These are phyloP conservation scores for Claviceps maximensis DNA, from an alignment of 2,329 filamentous ascomycete genomes.

Conservation along the genomic window DNA sequence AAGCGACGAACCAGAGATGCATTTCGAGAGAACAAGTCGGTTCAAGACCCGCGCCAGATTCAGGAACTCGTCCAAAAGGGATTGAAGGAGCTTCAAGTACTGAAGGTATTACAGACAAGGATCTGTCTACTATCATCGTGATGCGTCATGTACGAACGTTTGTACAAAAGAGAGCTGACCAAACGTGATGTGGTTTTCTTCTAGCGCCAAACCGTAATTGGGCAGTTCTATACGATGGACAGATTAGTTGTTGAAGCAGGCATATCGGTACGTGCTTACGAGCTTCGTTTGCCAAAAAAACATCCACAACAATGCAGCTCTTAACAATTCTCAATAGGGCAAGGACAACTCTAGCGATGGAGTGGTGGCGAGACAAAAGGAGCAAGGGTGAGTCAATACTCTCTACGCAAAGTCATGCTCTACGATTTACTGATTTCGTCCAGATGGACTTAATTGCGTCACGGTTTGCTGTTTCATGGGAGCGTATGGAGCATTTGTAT, in stretches of 20 bases:
- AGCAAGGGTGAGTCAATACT: conserved; percentile 50
- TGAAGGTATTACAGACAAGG: conserved; percentile 57
- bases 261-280: conserved; percentile 43
- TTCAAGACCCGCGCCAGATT: conserved; percentile 60
- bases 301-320: neutral
- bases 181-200: neutral
- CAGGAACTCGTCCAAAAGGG: conserved; percentile 87
- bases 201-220: conserved; percentile 87
- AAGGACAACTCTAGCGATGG: conserved; percentile 56
- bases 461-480: neutral
- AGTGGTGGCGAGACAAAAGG: conserved; percentile 62
- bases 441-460: conserved; percentile 6
- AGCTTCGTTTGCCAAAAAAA: no score
- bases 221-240: conserved; percentile 89
- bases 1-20: conserved; percentile 80
- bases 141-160: conserved; percentile 5
- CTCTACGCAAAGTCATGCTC: no score
- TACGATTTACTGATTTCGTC: neutral
- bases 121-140: neutral
- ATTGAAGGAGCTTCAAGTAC: conserved; percentile 67
- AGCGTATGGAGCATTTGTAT: conserved; percentile 6
- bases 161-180: conserved; percentile 8
- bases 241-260: conserved; percentile 83
- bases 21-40: conserved; percentile 66
- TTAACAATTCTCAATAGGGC: conserved; percentile 32